These are phyloP conservation scores for Talaromyces piceae DNA, from an alignment of 2,329 filamentous ascomycete species.

Conservation along the genomic window DNA sequence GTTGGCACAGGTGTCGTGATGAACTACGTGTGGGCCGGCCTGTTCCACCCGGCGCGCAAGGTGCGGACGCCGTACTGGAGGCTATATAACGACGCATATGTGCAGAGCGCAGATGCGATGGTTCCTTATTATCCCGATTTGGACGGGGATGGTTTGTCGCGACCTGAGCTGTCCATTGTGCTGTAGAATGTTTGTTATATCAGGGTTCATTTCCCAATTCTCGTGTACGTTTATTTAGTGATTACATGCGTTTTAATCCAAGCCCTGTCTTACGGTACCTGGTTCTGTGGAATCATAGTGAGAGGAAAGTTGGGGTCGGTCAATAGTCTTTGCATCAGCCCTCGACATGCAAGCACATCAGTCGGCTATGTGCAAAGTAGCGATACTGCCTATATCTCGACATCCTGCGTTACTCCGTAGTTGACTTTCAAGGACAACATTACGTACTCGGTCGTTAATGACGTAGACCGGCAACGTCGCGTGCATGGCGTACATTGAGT, in stretches of 20 bases:
- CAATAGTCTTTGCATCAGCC: no score
- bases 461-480: no score
- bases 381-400: no score
- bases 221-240: constrained; percentile 11
- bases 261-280: no score
- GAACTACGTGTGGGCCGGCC: constrained; percentile 96
- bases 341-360: no score
- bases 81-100: constrained; percentile 94
- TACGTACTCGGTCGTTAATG: no score
- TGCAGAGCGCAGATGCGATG: constrained; percentile 87
- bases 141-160: constrained; percentile 69
- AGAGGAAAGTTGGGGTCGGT: no score
- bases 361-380: no score
- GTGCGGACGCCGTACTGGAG: constrained; percentile 94
- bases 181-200: constrained; percentile 49
- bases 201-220: background rate
- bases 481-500: no score
- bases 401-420: no score
- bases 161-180: constrained; percentile 76
- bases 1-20: constrained; percentile 87
- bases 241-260: background rate
- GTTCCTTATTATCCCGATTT: constrained; percentile 91
- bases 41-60: constrained; percentile 95
- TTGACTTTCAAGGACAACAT: no score
- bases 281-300: no score